Evolutionary conservation across 2,329 filamentous ascomycete genomes (phyloP).

Genomic region (Claviceps quebecensis): DNA sequence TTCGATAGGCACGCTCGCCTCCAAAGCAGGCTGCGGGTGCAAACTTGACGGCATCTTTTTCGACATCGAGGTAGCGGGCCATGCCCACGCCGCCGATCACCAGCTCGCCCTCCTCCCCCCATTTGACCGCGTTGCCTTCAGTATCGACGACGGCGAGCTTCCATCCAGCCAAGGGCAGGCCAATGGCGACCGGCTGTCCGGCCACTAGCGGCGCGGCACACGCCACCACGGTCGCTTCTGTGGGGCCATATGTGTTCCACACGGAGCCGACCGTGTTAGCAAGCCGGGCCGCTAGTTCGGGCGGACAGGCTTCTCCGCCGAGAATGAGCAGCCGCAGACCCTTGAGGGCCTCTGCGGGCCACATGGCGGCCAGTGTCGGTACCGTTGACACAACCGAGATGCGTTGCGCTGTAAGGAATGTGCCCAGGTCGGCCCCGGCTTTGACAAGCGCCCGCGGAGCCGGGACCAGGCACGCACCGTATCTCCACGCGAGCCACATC

Average conservation of each 20-base stretch:
- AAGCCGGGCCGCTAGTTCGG: slow-evolving; percentile 9
- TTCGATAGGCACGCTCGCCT: slow-evolving; percentile 13
- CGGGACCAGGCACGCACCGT: slow-evolving; percentile 11
- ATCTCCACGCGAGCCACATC: slow-evolving; percentile 13
- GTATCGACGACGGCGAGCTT: slow-evolving; percentile 17
- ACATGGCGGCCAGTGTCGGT: slow-evolving; percentile 11
- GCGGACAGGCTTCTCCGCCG: slow-evolving; percentile 12
- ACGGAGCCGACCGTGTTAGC: slow-evolving; percentile 9
- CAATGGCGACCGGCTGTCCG: slow-evolving; percentile 10
- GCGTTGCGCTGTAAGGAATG: slow-evolving; percentile 8
- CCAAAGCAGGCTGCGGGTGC: slow-evolving; percentile 8
- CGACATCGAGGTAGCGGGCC: slow-evolving; percentile 11
- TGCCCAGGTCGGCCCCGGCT: slow-evolving; percentile 10
- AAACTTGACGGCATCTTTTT: slow-evolving; percentile 11
- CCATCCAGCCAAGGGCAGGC: slow-evolving; percentile 11
- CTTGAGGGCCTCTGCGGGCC: slow-evolving; percentile 10
- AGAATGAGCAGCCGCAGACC: slow-evolving; percentile 12
- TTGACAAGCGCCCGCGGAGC: slow-evolving; percentile 11
- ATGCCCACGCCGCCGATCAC: slow-evolving; percentile 12
- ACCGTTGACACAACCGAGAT: slow-evolving; percentile 13
- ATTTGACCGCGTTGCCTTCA: slow-evolving; percentile 28
- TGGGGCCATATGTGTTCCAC: slow-evolving; percentile 15
- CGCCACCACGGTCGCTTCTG: slow-evolving; percentile 12
- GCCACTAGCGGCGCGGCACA: slow-evolving; percentile 10
- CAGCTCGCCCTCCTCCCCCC: slow-evolving; percentile 14